Conservation (phyloP, 2,329 filamentous ascomycete species). For the Plectosphaerella cucumerina region DNA sequence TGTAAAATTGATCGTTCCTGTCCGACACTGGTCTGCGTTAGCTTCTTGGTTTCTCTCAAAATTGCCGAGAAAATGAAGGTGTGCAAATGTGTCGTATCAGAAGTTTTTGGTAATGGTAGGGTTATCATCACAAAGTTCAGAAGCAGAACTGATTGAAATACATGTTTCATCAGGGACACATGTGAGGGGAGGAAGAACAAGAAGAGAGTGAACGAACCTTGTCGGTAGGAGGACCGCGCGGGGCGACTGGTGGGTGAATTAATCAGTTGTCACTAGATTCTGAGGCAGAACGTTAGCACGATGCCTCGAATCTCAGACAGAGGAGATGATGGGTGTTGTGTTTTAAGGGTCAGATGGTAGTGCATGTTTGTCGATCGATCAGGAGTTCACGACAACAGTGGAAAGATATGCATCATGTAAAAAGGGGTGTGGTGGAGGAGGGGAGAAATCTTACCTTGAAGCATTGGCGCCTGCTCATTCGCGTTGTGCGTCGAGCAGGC, state of each 20-base stretch:
- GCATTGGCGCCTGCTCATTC: background rate
- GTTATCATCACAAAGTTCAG: slow-evolving; percentile 65
- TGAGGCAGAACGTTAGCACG: background rate
- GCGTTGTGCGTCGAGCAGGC: background rate
- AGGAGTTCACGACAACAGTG: slow-evolving; percentile 58
- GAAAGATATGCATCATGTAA: slow-evolving; percentile 48
- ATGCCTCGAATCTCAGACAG: background rate
- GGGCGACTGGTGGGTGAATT: no score
- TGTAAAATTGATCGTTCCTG: no score
- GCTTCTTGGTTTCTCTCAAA: background rate
- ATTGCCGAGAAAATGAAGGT: slow-evolving; percentile 1
- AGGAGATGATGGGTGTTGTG: background rate
- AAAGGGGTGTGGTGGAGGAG: slow-evolving; percentile 5
- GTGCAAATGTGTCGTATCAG: slow-evolving; percentile 33
- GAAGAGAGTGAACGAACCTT: background rate
- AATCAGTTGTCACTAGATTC: no score
- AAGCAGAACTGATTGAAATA: slow-evolving; percentile 67
- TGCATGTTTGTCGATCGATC: slow-evolving; percentile 68
- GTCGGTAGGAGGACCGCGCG: background rate
- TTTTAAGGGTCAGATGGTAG: slow-evolving; percentile 62
- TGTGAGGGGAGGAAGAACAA: background rate
- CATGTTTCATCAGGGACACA: slow-evolving; percentile 59
- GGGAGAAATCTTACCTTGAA: slow-evolving; percentile 16
- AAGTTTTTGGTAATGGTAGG: slow-evolving; percentile 62
- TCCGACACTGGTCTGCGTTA: no score